A percentile compares a stretch with the other conserved stretches of the same genome.
These are phyloP conservation scores for Sclerotinia borealis DNA, from an alignment of 2,329 filamentous ascomycete genomes.

Conservation along the genomic window DNA sequence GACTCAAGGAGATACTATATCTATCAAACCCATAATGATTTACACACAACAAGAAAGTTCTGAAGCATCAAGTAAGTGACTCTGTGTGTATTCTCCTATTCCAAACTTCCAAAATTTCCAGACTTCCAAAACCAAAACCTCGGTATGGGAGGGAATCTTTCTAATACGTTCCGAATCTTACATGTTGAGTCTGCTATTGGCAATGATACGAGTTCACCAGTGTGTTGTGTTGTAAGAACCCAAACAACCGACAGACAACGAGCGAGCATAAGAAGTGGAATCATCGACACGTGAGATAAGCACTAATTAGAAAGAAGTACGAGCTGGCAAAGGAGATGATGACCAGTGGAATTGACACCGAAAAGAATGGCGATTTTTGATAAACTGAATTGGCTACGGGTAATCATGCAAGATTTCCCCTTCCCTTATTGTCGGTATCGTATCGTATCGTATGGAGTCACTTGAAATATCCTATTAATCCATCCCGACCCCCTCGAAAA, in stretches of 20 bases:
- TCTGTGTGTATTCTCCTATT: not conserved
- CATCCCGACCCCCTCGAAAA: not conserved
- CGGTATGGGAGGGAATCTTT: not conserved
- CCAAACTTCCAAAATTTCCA: not conserved
- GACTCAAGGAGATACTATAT: no score
- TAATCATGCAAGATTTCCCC: not conserved
- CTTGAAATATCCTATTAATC: not conserved
- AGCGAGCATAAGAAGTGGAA: not conserved
- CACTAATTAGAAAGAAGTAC: not conserved
- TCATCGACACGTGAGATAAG: not conserved
- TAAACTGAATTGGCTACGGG: no score
- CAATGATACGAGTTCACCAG: not conserved
- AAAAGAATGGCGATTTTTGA: not conserved
- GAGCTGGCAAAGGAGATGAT: not conserved
- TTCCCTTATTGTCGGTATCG: not conserved
- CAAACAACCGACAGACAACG: not conserved
- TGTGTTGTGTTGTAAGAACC: not conserved
- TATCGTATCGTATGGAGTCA: not conserved
- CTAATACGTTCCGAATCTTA: constrained; percentile 1
- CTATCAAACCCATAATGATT: not conserved
- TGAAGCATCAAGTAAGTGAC: not conserved
- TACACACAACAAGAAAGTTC: not conserved
- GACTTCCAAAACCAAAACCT: no score
- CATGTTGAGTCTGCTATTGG: not conserved
- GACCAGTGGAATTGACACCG: not conserved